A percentile compares a stretch with the other conserved stretches of the same genome.
phyloP scores from a whole-genome alignment of 108 stramenopile genomes.

The Cyclotella sp. region DNA sequence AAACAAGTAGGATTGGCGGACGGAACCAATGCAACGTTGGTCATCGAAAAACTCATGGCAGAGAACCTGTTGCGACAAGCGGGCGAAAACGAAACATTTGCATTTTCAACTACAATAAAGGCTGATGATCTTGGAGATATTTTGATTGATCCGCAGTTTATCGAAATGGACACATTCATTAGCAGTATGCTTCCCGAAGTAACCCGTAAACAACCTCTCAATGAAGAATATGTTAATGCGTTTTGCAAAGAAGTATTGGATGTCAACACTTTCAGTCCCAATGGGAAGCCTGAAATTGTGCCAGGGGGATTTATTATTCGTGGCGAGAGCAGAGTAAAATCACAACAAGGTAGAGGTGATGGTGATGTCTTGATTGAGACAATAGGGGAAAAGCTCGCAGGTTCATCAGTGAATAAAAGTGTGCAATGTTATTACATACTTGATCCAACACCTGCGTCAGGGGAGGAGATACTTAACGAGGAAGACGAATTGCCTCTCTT shows the following conservation, averaged over 20 bases:
- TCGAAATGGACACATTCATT: constrained; percentile 63
- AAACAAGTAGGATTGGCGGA: constrained; percentile 36
- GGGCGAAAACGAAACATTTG: constrained; percentile 34
- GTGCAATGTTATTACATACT: constrained; percentile 67
- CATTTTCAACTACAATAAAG: constrained; percentile 25
- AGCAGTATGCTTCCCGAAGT: constrained; percentile 61
- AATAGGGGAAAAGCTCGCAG: constrained; percentile 41
- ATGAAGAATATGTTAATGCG: constrained; percentile 57
- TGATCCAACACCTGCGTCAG: constrained; percentile 68
- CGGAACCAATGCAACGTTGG: constrained; percentile 48
- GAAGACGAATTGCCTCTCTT: constrained; percentile 56
- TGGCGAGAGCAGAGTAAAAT: constrained; percentile 46
- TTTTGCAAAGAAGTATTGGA: constrained; percentile 55
- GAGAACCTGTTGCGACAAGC: constrained; percentile 36
- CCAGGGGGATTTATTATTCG: constrained; percentile 76
- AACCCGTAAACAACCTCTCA: constrained; percentile 52
- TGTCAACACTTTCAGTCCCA: constrained; percentile 61
- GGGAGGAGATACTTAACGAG: constrained; percentile 68
- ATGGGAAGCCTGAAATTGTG: constrained; percentile 67
- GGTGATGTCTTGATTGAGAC: constrained; percentile 58
- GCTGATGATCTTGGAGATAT: constrained; percentile 41
- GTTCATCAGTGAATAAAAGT: constrained; percentile 48
- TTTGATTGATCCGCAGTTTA: constrained; percentile 64
- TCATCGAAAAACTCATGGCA: constrained; percentile 44
- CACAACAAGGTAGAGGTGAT: constrained; percentile 33